A percentile compares a stretch with the other conserved stretches of the same genome.
These are phyloP conservation scores for Rutstroemia sp. DNA, from an alignment of 2,329 filamentous ascomycete genomes.

Conservation along the genomic window DNA sequence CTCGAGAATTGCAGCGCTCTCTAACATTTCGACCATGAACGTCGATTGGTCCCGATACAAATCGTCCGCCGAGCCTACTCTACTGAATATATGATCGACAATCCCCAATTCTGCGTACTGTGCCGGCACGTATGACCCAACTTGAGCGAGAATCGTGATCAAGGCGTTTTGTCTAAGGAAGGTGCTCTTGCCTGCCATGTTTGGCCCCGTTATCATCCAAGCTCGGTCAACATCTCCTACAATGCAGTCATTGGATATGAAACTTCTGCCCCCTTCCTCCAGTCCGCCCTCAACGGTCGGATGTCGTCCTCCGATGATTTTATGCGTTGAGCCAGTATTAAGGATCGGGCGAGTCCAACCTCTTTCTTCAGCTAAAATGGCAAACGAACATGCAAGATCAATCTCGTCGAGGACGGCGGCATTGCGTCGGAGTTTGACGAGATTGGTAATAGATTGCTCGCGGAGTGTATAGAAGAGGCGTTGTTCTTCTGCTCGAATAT, in stretches of 20 bases:
- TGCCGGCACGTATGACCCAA: constrained; percentile 88
- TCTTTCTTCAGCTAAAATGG: constrained; percentile 68
- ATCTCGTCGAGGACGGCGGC: constrained; percentile 89
- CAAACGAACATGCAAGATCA: constrained; percentile 83
- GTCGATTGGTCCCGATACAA: constrained; percentile 93
- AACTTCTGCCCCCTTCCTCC: constrained; percentile 68
- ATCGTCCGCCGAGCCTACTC: constrained; percentile 89
- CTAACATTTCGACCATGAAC: constrained; percentile 99
- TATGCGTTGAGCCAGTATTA: constrained; percentile 57
- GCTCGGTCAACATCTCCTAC: constrained; percentile 62
- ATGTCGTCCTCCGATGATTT: constrained; percentile 80
- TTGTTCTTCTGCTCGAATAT: constrained; percentile 79
- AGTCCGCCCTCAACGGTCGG: constrained; percentile 86
- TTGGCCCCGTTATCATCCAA: constrained; percentile 73
- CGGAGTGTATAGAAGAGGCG: constrained; percentile 70
- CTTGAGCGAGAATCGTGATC: constrained; percentile 87
- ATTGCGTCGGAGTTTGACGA: constrained; percentile 82
- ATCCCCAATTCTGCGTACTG: constrained; percentile 78
- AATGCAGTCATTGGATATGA: constrained; percentile 80
- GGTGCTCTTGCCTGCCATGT: constrained; percentile 97
- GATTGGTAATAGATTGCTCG: constrained; percentile 66
- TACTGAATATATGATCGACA: constrained; percentile 93
- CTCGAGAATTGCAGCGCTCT: constrained; percentile 84
- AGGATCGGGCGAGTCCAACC: constrained; percentile 67
- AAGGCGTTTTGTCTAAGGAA: constrained; percentile 94